phyloP scores from a whole-genome alignment of 2,329 filamentous ascomycete species.

The Arthroderma sp. region DNA sequence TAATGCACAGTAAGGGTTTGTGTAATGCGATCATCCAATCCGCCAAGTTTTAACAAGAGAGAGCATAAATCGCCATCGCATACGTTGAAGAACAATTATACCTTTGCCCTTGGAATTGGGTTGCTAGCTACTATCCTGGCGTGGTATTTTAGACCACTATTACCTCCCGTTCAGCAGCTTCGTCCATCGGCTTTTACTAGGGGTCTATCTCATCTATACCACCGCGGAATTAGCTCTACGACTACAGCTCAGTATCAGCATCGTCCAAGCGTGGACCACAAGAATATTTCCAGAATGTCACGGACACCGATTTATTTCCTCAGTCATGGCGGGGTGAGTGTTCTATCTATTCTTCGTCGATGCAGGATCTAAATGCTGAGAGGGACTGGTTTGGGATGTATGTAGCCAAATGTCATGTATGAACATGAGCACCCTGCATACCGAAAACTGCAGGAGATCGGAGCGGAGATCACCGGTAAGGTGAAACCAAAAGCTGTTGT shows the following conservation, averaged over 20 bases:
- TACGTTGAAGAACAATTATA: no score
- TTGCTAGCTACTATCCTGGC: no score
- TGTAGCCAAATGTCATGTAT: conserved; percentile 52
- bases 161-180: no score
- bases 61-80: no score
- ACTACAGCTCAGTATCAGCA: conserved; percentile 34
- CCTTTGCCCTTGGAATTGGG: no score
- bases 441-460: conserved; percentile 49
- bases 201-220: no score
- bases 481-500: conserved; percentile 61
- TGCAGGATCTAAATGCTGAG: background rate
- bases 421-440: conserved; percentile 57
- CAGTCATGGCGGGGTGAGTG: conserved; percentile 34
- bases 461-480: conserved; percentile 54
- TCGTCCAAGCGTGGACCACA: conserved; percentile 25
- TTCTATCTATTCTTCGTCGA: background rate
- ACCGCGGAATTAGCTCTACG: no score
- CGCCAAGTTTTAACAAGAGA: no score
- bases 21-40: no score
- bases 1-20: no score
- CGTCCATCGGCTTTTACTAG: no score
- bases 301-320: conserved; percentile 42
- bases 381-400: background rate
- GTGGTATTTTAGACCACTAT: no score
- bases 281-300: conserved; percentile 9